phyloP scores from a whole-genome alignment of 2,329 filamentous ascomycete species.

The Fusarium nematophilum region DNA sequence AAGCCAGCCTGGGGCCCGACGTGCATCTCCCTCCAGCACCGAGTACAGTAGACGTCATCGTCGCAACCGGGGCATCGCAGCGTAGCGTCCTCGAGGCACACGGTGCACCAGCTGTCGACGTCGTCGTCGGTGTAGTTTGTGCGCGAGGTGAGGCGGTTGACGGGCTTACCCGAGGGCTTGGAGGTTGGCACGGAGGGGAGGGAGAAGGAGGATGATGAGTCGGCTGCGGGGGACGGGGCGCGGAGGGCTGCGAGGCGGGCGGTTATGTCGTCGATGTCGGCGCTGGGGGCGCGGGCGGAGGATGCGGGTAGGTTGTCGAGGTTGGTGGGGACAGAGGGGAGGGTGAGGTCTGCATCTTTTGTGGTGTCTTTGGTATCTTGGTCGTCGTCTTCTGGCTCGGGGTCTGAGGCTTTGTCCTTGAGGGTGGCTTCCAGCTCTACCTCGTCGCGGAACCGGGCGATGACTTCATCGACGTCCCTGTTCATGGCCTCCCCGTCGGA shows the following conservation, averaged over 20 bases:
- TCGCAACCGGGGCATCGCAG: constrained; percentile 79
- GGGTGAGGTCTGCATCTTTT: constrained; percentile 46
- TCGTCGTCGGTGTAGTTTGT: constrained; percentile 74
- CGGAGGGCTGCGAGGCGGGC: constrained; percentile 65
- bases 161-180: constrained; percentile 55
- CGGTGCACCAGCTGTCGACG: constrained; percentile 81
- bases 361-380: constrained; percentile 34
- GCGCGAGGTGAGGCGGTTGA: constrained; percentile 53
- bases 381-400: constrained; percentile 14
- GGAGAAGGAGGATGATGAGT: constrained; percentile 49
- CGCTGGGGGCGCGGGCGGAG: constrained; percentile 34
- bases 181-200: constrained; percentile 64
- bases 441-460: constrained; percentile 61
- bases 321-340: constrained; percentile 60
- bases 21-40: constrained; percentile 87
- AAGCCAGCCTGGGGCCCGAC: constrained; percentile 74
- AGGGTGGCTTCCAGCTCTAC: constrained; percentile 49
- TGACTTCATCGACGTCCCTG: constrained; percentile 56
- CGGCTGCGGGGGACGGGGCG: constrained; percentile 47
- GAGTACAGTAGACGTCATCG: constrained; percentile 77
- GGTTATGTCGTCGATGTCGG: constrained; percentile 58
- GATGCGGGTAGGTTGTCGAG: constrained; percentile 51
- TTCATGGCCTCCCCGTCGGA: constrained; percentile 65
- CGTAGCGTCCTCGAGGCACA: constrained; percentile 83
- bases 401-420: constrained; percentile 26